Evolutionary conservation across 2,329 filamentous ascomycete species (phyloP), one percentile per base, ranked within the genome.

Genomic region (Ustilaginoidea virens): DNA sequence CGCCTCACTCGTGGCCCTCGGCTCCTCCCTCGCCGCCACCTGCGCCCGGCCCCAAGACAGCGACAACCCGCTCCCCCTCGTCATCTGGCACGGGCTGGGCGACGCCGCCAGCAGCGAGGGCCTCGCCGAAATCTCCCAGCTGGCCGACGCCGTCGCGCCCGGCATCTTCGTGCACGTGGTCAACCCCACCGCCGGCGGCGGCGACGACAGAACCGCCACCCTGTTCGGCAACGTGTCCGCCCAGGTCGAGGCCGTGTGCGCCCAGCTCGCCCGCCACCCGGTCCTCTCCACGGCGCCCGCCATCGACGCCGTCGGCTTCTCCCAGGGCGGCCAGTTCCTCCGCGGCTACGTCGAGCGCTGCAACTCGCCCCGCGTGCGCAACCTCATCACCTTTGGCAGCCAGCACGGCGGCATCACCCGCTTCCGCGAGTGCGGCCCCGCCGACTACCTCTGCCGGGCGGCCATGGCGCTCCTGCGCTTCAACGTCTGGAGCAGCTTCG

Each of bases 281-380:
- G 80, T 92, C 50, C 69, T 94, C 11, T 77, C 77, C 32, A 80
- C 77, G 5, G 80, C 81, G 1, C 80, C 80, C 0, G 82, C 78
- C 37, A 66, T 94, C 47, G 90, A 96, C 54, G 87, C 86, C 19
- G 59, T 98, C 20, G 90, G 90, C 17, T 94, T 98, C 61, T 90
- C 80, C 10, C 90, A 98, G 54, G 90, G 90, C 37, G 90, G 90
- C 2, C 82, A 93, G 51, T 94, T 98, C 59, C 68, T 98, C n/a
- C 75, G 90, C 34, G 90, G 69, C 15, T 86, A 92, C 50, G 63
- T 93, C 38, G 75, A 98, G 63, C 70, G 82, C 24, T 98, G 90
- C 63, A 90, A 85, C 51, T 46, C 44, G 19, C 76, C 83, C 0
- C 74, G 71, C 4, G 69, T 93, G 9, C 69, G 73, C 39, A 86